Percentiles rank a stretch among this genome's conserved stretches.
These are phyloP conservation scores for Vitis hybrid DNA, from an alignment of 177 flowering plant species.

Conservation along the genomic window DNA sequence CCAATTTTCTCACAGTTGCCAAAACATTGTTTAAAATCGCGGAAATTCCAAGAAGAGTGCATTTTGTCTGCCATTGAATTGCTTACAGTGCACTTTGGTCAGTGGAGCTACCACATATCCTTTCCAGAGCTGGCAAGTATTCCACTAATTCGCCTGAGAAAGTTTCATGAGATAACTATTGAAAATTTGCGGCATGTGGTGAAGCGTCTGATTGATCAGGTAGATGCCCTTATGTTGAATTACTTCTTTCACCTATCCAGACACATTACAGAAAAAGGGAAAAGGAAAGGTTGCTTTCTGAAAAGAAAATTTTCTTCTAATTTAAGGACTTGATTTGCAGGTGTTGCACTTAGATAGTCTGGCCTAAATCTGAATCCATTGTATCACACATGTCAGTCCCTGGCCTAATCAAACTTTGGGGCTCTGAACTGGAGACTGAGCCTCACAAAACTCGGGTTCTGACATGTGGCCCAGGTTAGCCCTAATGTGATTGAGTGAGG, in stretches of 20 bases:
- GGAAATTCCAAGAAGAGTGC: constrained; percentile 62
- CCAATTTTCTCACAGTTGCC: constrained; percentile 60
- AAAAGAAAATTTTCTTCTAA: too few relatives aligned
- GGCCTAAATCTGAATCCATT: too few relatives aligned
- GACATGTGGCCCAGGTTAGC: too few relatives aligned
- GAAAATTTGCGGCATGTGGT: constrained; percentile 60
- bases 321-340: too few relatives aligned
- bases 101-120: constrained; percentile 93
- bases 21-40: constrained; percentile 73
- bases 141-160: constrained; percentile 65
- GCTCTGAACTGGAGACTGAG: too few relatives aligned
- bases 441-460: too few relatives aligned
- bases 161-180: constrained; percentile 51
- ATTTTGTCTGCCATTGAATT: constrained; percentile 60
- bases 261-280: too few relatives aligned
- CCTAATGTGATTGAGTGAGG: too few relatives aligned
- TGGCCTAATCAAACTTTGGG: too few relatives aligned
- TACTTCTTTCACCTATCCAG: background rate
- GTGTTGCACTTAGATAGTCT: too few relatives aligned
- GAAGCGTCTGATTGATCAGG: constrained; percentile 85
- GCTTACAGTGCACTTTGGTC: constrained; percentile 71
- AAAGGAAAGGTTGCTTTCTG: too few relatives aligned
- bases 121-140: constrained; percentile 89
- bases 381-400: too few relatives aligned
- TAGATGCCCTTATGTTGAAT: constrained; percentile 16